Percentiles rank a stretch among this genome's conserved stretches.
These are phyloP conservation scores for Prunus mongolica DNA, from an alignment of 306 rosid genomes.

Conservation along the genomic window DNA sequence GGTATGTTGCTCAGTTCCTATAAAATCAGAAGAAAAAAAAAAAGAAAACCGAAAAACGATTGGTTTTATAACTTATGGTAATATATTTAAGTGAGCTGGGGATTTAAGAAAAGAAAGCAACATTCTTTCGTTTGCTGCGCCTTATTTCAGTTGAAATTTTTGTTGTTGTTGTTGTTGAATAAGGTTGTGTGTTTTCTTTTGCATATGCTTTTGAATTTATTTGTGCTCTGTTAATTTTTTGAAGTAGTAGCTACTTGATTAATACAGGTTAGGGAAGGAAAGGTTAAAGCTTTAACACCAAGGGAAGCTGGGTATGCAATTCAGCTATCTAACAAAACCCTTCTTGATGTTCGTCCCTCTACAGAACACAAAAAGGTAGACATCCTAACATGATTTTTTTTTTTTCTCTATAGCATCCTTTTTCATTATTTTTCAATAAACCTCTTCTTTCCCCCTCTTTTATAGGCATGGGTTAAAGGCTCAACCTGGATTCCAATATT, in stretches of 20 bases:
- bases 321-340: conserved; percentile 83
- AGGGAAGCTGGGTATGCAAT: conserved; percentile 92
- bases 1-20: conserved; percentile 43
- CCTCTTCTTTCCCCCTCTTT: conserved; percentile 15
- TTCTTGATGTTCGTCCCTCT: conserved; percentile 93
- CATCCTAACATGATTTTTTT: conserved; percentile 14
- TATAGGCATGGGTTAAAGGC: conserved; percentile 91
- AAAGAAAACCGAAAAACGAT: neutral
- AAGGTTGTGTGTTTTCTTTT: neutral
- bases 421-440: neutral
- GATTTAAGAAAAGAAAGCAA: neutral
- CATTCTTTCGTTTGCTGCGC: neutral
- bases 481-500: conserved; percentile 90
- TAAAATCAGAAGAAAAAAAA: neutral
- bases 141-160: neutral
- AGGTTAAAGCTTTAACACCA: conserved; percentile 73
- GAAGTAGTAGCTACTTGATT: neutral
- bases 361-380: conserved; percentile 71
- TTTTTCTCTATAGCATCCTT: neutral
- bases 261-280: conserved; percentile 72
- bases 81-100: neutral
- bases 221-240: neutral
- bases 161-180: neutral
- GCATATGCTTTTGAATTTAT: conserved; percentile 6
- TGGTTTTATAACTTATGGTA: neutral